phyloP scores from a whole-genome alignment of 441 rosid genomes.

The Brassica hybrid region DNA sequence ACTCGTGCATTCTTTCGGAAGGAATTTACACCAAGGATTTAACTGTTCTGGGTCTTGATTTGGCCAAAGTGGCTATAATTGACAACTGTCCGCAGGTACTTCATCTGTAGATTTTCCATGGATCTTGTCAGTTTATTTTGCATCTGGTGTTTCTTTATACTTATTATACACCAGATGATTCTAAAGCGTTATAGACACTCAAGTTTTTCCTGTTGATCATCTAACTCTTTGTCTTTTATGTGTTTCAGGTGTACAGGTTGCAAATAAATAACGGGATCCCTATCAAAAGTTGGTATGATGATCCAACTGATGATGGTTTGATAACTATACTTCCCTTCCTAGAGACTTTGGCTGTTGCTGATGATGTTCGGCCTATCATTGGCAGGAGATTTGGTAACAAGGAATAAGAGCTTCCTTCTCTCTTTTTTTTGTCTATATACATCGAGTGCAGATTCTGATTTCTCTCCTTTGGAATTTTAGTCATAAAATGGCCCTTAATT shows the following conservation, averaged over 20 bases:
- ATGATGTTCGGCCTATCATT: conserved; percentile 95
- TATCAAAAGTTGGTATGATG: conserved; percentile 97
- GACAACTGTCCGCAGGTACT: conserved; percentile 98
- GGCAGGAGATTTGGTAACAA: conserved; percentile 91
- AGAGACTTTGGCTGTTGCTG: conserved; percentile 85
- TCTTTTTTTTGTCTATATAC: conserved; percentile 47
- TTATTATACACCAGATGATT: not conserved
- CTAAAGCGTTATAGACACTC: conserved; percentile 4
- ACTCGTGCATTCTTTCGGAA: conserved; percentile 83
- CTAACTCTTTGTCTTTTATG: conserved; percentile 34
- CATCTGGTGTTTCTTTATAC: conserved; percentile 10
- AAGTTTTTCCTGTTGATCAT: conserved; percentile 13
- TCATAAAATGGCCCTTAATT: conserved; percentile 53
- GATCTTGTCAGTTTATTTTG: not conserved
- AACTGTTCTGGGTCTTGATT: conserved; percentile 92
- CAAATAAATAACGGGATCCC: conserved; percentile 98
- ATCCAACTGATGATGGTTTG: conserved; percentile 83
- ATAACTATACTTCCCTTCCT: conserved; percentile 88
- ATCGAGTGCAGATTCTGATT: conserved; percentile 56
- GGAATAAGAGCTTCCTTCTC: conserved; percentile 70
- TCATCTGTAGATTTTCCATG: conserved; percentile 21
- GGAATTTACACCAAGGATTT: conserved; percentile 95
- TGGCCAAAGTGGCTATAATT: conserved; percentile 92
- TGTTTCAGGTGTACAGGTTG: conserved; percentile 91
- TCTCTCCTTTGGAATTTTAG: conserved; percentile 44